Conservation (phyloP, 2,329 filamentous ascomycete species). For the Colletotrichum sp. region DNA sequence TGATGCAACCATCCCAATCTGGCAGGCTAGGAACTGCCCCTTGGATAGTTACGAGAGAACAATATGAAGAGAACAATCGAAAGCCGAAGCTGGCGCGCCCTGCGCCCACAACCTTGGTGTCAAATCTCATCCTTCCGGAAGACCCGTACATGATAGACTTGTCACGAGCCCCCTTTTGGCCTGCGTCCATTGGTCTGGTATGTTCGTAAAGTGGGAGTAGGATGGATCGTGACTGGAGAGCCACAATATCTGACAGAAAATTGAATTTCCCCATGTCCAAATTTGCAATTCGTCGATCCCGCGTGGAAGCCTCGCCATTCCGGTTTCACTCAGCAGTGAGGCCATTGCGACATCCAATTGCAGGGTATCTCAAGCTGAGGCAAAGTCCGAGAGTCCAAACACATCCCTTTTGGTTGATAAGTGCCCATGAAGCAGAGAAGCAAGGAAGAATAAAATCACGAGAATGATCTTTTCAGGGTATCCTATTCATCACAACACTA, state of each 20-base stretch:
- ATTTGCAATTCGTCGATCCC: neutral
- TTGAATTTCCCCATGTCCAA: neutral
- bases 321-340: neutral
- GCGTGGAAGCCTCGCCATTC: neutral
- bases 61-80: neutral
- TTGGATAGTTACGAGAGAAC: neutral
- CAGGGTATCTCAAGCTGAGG: neutral
- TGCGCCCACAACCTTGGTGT: neutral
- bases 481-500: slow-evolving; percentile 13
- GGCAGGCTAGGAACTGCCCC: neutral
- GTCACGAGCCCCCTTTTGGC: neutral
- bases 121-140: neutral
- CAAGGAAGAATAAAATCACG: neutral
- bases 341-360: neutral
- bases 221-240: neutral
- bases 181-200: neutral
- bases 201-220: neutral
- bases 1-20: neutral
- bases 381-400: neutral
- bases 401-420: neutral
- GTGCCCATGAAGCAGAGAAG: neutral
- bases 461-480: slow-evolving; percentile 9
- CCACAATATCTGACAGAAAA: neutral
- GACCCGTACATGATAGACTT: neutral
- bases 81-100: neutral